A percentile compares a stretch with the other conserved stretches of the same genome.
These are phyloP conservation scores for Remersonia thermophila DNA, from an alignment of 2,329 filamentous ascomycete genomes.

Conservation along the genomic window DNA sequence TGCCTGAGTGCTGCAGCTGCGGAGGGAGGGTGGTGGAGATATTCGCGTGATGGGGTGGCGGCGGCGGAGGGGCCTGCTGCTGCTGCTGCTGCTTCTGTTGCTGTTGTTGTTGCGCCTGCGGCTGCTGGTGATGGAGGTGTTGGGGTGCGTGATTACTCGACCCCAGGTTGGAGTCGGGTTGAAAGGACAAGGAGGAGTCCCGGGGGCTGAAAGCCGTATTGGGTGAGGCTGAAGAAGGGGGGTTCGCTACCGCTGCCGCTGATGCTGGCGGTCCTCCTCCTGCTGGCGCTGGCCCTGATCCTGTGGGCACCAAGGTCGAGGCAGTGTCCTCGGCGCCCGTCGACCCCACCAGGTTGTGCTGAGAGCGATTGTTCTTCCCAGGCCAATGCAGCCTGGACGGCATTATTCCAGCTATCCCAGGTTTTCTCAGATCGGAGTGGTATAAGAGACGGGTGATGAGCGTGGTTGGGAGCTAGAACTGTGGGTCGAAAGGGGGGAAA, in stretches of 20 bases:
- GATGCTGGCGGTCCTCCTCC: slow-evolving; percentile 6
- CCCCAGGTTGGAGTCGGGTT: slow-evolving; percentile 23
- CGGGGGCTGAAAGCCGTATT: slow-evolving; percentile 32
- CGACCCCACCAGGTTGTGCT: slow-evolving; percentile 40
- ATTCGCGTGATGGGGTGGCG: slow-evolving; percentile 19
- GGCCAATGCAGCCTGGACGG: slow-evolving; percentile 37
- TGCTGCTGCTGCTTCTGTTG: slow-evolving; percentile 7
- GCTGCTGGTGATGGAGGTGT: slow-evolving; percentile 13
- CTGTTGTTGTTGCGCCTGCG: background rate
- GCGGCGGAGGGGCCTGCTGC: slow-evolving; percentile 15
- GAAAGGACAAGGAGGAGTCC: slow-evolving; percentile 33
- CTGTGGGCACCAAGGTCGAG: background rate
- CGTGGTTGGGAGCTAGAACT: background rate
- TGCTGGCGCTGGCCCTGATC: slow-evolving; percentile 7
- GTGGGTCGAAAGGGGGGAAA: too few species aligned
- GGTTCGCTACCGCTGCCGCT: slow-evolving; percentile 4
- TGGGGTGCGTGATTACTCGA: slow-evolving; percentile 20
- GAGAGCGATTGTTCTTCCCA: slow-evolving; percentile 44
- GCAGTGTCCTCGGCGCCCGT: slow-evolving; percentile 19
- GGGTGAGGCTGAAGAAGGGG: slow-evolving; percentile 35
- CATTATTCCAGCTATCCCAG: slow-evolving; percentile 28
- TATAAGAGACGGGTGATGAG: too few species aligned
- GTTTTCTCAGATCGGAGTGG: too few species aligned
- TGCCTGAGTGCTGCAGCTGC: slow-evolving; percentile 29
- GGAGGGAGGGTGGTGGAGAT: slow-evolving; percentile 22